Evolutionary conservation across 345 rosid species (phyloP), one percentile per base, ranked within the genome.

Genomic region (Capsella bursapastoris): DNA sequence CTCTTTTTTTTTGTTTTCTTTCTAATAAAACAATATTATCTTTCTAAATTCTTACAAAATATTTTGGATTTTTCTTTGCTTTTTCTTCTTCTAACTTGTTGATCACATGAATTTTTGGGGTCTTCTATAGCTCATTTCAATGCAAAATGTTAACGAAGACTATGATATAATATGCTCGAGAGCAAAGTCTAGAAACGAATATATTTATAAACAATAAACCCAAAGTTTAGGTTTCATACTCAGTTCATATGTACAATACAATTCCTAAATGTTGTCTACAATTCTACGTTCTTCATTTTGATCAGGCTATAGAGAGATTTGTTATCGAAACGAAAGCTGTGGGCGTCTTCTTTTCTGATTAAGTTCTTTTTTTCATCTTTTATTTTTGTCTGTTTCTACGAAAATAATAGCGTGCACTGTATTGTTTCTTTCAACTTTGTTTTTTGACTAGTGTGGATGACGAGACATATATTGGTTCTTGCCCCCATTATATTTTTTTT

Each of bases 381-480:
- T 15, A 22, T 10, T 10, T 47, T 47, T 65, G 34, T 57, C 57
- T 37, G 48, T 73, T 27, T 57, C 31, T 10, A 56, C 34, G 65
- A 48, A 55, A 45, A 57, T 44, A 34, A 35, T 73, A 73, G 77
- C 51, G 66, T 65, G 78, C 71, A 65, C 58, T 73, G 77, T 73
- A 35, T 45, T 47, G 66, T 65, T 56, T 57, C 78, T 65, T 47
- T 73, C 65, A 65, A 56, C 66, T 73, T 73, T 65, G n/a, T 45
- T 65, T 73, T 64, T 35, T 64, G 71, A 65, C 77, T 65, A 65
- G 58, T 29, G 71, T 29, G 71, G 71, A 57, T 47, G 65, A 47
- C 40, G 4, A 64, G 57, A 64, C 58, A 64, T 53, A 55, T 27
- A 22, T 22, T 22, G 63, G 64, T 50, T 22, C 25, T 22, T 64